Conservation (phyloP, 2,329 filamentous ascomycete genomes). For the Chlorencoelia australis region DNA sequence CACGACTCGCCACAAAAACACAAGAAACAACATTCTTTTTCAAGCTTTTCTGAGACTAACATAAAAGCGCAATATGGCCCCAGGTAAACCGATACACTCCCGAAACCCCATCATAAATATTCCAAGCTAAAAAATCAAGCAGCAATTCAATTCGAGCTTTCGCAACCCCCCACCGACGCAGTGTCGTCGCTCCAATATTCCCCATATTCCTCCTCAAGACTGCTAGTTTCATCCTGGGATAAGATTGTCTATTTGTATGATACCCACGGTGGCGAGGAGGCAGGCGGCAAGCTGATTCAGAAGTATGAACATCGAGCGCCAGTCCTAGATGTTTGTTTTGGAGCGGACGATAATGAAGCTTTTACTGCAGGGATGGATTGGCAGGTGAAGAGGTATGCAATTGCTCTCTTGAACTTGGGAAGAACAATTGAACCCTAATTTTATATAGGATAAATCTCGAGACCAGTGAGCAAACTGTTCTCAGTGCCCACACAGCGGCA, state of each 20-base stretch:
- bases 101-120: not conserved
- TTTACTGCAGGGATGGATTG: constrained; percentile 83
- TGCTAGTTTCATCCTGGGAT: constrained; percentile 95
- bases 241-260: constrained; percentile 87
- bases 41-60: too few species aligned
- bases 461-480: constrained; percentile 59
- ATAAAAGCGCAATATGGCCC: constrained; percentile 17
- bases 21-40: too few species aligned
- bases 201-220: constrained; percentile 58
- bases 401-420: not conserved
- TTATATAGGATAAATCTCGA: constrained; percentile 54
- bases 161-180: constrained; percentile 73
- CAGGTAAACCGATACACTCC: constrained; percentile 26
- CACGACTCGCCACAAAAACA: too few species aligned
- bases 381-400: constrained; percentile 60
- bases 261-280: constrained; percentile 43
- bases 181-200: constrained; percentile 84
- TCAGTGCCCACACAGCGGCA: constrained; percentile 70
- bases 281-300: constrained; percentile 49
- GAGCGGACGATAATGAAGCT: constrained; percentile 68
- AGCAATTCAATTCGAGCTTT: constrained; percentile 73
- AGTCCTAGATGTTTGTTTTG: constrained; percentile 86
- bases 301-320: constrained; percentile 76
- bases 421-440: constrained; percentile 5
- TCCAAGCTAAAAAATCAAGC: constrained; percentile 4